Evolutionary conservation across 768 basidiomycete genomes (phyloP).

Genomic region (Rhizopogon sp.): DNA sequence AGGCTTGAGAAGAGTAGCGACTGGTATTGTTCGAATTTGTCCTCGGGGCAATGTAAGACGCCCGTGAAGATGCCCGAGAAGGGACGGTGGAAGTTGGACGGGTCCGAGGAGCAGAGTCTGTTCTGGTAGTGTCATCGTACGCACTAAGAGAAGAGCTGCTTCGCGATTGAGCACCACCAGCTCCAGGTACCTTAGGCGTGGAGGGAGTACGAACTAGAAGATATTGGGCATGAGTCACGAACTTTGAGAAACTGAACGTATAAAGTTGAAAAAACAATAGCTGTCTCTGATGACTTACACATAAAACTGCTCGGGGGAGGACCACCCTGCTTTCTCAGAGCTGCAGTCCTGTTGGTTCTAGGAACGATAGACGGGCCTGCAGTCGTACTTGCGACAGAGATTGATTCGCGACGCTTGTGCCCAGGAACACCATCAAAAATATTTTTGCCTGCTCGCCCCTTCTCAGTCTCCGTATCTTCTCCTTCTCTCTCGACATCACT

Average conservation of each 20-base stretch:
- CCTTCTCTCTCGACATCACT: constrained; percentile 20
- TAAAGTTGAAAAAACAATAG: neutral
- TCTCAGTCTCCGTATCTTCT: constrained; percentile 23
- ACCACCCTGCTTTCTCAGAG: constrained; percentile 38
- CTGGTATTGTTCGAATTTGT: constrained; percentile 2
- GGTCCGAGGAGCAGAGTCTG: constrained; percentile 2
- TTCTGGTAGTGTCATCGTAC: constrained; percentile 15
- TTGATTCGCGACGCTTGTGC: constrained; percentile 74
- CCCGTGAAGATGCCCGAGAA: constrained; percentile 40
- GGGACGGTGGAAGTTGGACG: constrained; percentile 17
- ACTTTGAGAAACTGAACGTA: neutral
- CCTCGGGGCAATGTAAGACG: constrained; percentile 23
- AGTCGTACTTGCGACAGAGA: constrained; percentile 56
- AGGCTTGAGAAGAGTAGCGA: constrained; percentile 20
- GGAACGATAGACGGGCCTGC: constrained; percentile 38
- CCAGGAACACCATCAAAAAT: constrained; percentile 81
- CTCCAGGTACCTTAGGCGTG: constrained; percentile 35
- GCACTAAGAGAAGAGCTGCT: constrained; percentile 36
- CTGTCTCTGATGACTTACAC: constrained; percentile 42
- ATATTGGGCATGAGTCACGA: neutral
- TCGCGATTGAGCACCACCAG: constrained; percentile 32
- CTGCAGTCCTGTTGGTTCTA: constrained; percentile 39
- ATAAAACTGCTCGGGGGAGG: constrained; percentile 65
- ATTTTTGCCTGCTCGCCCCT: constrained; percentile 25
- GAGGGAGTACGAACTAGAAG: constrained; percentile 43